Percentiles rank a stretch among this genome's conserved stretches.
Conservation (phyloP, 2,329 filamentous ascomycete species). For the Cercospora sesami region DNA sequence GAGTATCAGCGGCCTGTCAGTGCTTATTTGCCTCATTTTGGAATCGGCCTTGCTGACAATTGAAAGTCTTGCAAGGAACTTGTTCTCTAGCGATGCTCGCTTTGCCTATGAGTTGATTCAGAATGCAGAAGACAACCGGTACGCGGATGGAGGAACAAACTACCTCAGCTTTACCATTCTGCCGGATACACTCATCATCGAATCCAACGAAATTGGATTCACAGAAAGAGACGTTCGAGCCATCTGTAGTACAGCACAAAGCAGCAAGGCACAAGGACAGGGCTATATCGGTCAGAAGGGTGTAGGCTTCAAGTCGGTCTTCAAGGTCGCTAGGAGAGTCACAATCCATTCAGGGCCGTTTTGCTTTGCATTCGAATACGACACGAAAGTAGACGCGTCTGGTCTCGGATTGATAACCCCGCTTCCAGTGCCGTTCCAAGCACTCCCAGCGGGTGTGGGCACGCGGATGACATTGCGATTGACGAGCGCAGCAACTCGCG, state of each 20-base stretch:
- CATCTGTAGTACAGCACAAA: neutral
- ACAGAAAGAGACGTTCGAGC: neutral
- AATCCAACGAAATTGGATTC: neutral
- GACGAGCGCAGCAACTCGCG: neutral
- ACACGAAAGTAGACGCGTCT: neutral
- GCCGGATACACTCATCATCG: neutral
- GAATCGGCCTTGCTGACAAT: no score
- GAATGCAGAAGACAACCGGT: neutral
- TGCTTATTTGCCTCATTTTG: no score
- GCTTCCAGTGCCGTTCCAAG: neutral
- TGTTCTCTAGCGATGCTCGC: neutral
- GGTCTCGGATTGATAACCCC: neutral
- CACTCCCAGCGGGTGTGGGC: neutral
- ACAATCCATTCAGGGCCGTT: neutral
- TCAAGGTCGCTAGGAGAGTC: neutral
- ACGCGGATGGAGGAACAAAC: fast-evolving
- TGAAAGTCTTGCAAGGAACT: neutral
- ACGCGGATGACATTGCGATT: neutral
- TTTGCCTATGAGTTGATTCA: neutral
- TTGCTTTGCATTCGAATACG: neutral
- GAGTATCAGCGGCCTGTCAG: neutral
- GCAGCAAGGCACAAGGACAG: neutral
- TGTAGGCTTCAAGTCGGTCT: neutral
- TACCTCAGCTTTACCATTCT: neutral
- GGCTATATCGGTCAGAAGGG: neutral